These are phyloP conservation scores for Tirmania nivea DNA, from an alignment of 495 filamentous ascomycete species.

Conservation along the genomic window DNA sequence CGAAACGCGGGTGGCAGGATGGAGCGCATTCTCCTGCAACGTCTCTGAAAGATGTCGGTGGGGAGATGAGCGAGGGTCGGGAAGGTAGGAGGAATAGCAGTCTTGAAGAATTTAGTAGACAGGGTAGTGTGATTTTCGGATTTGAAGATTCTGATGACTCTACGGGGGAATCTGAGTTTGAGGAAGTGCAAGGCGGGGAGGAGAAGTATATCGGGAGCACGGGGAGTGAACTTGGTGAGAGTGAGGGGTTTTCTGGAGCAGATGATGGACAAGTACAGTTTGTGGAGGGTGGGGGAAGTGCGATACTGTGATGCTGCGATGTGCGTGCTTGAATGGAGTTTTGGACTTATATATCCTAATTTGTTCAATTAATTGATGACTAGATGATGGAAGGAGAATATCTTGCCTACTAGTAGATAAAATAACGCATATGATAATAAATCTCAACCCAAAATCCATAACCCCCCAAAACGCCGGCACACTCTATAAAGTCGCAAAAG, in stretches of 20 bases:
- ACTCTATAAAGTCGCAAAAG: too few relatives aligned
- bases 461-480: too few relatives aligned
- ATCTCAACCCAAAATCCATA: too few relatives aligned
- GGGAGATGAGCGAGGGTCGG: slow-evolving; percentile 5
- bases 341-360: too few relatives aligned
- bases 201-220: background rate
- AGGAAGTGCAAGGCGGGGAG: slow-evolving; percentile 14
- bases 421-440: too few relatives aligned
- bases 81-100: slow-evolving; percentile 21
- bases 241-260: background rate
- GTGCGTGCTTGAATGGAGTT: too few relatives aligned
- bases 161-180: slow-evolving; percentile 16
- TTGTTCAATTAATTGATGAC: too few relatives aligned
- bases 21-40: background rate
- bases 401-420: too few relatives aligned
- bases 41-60: background rate
- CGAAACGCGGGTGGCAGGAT: background rate
- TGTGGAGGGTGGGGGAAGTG: background rate
- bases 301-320: too few relatives aligned
- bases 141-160: slow-evolving; percentile 26
- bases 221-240: slow-evolving; percentile 3
- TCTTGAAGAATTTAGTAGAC: slow-evolving; percentile 36
- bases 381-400: too few relatives aligned
- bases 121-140: slow-evolving; percentile 41
- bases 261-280: background rate